These are phyloP conservation scores for Aeschynomene evenia DNA, from an alignment of 306 rosid species.

Conservation along the genomic window DNA sequence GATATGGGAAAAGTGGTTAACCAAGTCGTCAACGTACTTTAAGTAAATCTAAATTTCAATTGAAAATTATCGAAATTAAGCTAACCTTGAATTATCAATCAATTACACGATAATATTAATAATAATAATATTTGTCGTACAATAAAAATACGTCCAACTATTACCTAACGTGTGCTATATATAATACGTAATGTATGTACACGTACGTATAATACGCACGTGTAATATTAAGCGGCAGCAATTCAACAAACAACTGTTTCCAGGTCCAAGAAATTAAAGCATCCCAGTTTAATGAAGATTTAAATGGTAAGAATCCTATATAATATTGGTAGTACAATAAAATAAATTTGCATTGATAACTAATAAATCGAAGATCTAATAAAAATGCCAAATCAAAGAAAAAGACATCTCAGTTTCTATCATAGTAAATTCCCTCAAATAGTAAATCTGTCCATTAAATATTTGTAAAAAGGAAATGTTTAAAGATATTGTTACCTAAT, in stretches of 20 bases:
- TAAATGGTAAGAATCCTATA: neutral
- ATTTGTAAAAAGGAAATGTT: neutral
- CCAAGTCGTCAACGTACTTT: no score
- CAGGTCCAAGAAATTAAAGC: neutral
- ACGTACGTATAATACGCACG: no score
- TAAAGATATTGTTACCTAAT: neutral
- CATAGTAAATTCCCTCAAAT: neutral
- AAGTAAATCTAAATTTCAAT: no score
- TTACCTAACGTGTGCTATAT: no score
- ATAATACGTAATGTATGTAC: no score
- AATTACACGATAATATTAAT: neutral
- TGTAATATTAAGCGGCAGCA: no score
- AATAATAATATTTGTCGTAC: no score
- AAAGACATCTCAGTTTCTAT: neutral
- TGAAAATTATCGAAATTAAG: neutral
- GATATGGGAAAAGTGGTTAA: neutral
- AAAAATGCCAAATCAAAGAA: neutral
- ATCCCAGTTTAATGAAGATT: neutral
- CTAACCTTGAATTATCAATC: neutral
- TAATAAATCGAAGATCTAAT: no score
- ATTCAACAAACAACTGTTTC: neutral
- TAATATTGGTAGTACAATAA: no score
- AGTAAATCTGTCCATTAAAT: neutral
- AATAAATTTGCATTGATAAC: no score
- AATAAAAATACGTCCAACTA: no score